Conservation (phyloP, 1,284 basidiomycete genomes). For the Mycosarcoma maydis region DNA sequence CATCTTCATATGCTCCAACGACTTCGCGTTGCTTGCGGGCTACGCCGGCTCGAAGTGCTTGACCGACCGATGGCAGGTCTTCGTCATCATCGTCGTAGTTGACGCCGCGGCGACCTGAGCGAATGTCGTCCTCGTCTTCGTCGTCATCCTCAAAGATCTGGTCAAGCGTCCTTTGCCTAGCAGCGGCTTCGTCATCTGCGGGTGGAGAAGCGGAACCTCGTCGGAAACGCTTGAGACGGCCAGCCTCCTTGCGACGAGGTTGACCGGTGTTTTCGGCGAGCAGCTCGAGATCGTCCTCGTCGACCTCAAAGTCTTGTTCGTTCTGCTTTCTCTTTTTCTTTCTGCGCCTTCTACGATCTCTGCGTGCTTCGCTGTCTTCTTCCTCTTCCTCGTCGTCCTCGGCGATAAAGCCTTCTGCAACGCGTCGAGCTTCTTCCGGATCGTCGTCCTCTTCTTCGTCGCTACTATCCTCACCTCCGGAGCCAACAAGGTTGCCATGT, state of each 20-base stretch:
- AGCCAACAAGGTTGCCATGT: constrained; percentile 59
- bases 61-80: constrained; percentile 63
- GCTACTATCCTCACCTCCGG: constrained; percentile 54
- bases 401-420: constrained; percentile 66
- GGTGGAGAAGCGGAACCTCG: constrained; percentile 72
- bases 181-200: constrained; percentile 68
- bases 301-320: constrained; percentile 76
- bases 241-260: constrained; percentile 52
- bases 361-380: constrained; percentile 73
- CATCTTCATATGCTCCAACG: constrained; percentile 63
- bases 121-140: constrained; percentile 70
- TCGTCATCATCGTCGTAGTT: constrained; percentile 70
- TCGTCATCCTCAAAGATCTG: constrained; percentile 82
- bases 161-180: constrained; percentile 75
- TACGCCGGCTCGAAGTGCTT: constrained; percentile 48
- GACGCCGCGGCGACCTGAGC: constrained; percentile 64
- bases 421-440: constrained; percentile 62
- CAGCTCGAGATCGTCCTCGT: constrained; percentile 94
- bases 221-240: constrained; percentile 58
- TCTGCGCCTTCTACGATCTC: constrained; percentile 70
- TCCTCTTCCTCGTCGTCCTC: constrained; percentile 65
- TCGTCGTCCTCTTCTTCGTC: constrained; percentile 66
- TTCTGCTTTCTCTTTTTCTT: constrained; percentile 55
- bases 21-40: constrained; percentile 40
- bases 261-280: constrained; percentile 93